These are phyloP conservation scores for Macrolepiota albuminosa DNA, from an alignment of 768 basidiomycete genomes.

Conservation along the genomic window DNA sequence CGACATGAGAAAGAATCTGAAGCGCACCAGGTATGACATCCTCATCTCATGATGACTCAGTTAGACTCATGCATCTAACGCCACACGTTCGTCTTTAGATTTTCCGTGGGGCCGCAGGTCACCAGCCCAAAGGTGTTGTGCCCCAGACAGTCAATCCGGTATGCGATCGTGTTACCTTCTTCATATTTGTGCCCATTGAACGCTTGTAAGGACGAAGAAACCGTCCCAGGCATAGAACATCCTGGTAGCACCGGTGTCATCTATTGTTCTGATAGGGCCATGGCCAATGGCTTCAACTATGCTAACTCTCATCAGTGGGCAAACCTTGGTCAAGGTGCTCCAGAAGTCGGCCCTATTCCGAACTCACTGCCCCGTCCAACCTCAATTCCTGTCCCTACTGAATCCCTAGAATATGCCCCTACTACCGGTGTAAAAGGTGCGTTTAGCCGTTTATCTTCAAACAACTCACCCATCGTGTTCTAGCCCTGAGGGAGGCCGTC, in stretches of 20 bases:
- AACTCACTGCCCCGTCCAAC: conserved; percentile 64
- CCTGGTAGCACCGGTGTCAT: conserved; percentile 63
- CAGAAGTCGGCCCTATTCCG: conserved; percentile 83
- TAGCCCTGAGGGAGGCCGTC: conserved; percentile 83
- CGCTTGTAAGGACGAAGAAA: conserved; percentile 70
- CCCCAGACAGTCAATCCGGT: conserved; percentile 75
- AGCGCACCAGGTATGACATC: conserved; percentile 64
- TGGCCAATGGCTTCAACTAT: conserved; percentile 89
- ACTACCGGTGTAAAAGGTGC: conserved; percentile 86
- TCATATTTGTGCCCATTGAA: not conserved
- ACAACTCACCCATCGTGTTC: not conserved
- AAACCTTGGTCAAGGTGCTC: conserved; percentile 89
- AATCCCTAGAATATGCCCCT: conserved; percentile 86
- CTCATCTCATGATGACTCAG: not conserved
- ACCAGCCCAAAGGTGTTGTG: conserved; percentile 56
- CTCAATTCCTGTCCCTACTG: conserved; percentile 59
- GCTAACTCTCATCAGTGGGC: conserved; percentile 77
- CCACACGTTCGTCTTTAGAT: conserved; percentile 40
- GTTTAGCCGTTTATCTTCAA: not conserved
- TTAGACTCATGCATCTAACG: not conserved
- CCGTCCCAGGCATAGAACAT: conserved; percentile 82
- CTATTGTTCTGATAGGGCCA: conserved; percentile 92
- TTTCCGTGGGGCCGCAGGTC: conserved; percentile 68
- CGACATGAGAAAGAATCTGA: conserved; percentile 82
- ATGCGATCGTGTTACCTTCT: conserved; percentile 16